Evolutionary conservation across 2,329 filamentous ascomycete species (phyloP).

Genomic region (Botrytis pseudocinerea): DNA sequence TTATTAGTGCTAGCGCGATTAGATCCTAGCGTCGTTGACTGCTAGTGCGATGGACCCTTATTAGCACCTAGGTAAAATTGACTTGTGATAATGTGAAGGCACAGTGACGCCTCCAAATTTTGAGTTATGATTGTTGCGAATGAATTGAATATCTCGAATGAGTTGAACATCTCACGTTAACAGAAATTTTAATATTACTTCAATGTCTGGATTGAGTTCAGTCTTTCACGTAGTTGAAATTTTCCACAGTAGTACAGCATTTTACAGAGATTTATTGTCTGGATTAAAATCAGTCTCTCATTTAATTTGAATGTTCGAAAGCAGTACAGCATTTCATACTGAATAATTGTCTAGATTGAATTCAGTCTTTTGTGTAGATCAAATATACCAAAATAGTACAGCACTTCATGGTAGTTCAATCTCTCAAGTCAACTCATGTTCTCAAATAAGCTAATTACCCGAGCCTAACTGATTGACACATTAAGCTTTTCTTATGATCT

Average conservation of each 20-base stretch:
- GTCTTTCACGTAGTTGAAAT: neutral
- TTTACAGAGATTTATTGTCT: fast-evolving
- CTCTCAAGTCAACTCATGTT: neutral
- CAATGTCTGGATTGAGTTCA: too few relatives aligned
- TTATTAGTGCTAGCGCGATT: too few relatives aligned
- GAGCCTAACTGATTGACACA: neutral
- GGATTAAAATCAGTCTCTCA: neutral
- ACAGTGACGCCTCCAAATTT: neutral
- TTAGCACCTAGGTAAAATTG: neutral
- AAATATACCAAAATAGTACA: too few relatives aligned
- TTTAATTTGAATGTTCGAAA: neutral
- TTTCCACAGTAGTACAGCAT: fast-evolving
- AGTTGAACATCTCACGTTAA: neutral
- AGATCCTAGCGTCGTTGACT: too few relatives aligned
- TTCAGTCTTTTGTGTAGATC: too few relatives aligned
- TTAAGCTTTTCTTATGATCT: neutral
- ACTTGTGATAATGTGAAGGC: neutral
- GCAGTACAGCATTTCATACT: too few relatives aligned
- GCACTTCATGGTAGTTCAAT: neutral
- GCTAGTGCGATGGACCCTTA: neutral
- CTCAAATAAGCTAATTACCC: neutral
- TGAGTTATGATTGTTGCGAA: neutral
- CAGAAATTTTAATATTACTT: fast-evolving
- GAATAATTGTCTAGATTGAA: neutral
- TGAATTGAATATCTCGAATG: fast-evolving